These are phyloP conservation scores for Haematococcus lacustris DNA, from an alignment of 139 green algal genomes.

Conservation along the genomic window DNA sequence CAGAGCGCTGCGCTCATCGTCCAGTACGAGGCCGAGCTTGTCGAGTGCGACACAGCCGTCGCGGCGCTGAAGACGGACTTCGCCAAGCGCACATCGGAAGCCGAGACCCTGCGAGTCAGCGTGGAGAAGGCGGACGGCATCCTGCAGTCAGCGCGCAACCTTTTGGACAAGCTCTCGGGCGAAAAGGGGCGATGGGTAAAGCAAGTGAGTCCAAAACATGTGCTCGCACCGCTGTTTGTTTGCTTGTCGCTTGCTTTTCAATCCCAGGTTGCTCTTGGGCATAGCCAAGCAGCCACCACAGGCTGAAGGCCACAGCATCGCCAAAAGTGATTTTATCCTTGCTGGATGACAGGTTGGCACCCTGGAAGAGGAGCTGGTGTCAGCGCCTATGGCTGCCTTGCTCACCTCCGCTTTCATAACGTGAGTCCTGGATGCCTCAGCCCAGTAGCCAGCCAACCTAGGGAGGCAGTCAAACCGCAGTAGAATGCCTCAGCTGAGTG, in stretches of 20 bases:
- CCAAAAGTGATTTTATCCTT: not conserved
- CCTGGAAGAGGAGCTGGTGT: conserved; percentile 34
- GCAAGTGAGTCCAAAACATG: conserved; percentile 12
- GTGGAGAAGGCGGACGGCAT: conserved; percentile 63
- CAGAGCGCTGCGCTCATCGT: conserved; percentile 43
- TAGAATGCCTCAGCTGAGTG: no score
- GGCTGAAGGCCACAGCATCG: not conserved
- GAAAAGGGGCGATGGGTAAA: conserved; percentile 49
- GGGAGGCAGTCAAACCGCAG: no score
- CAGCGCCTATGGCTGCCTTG: conserved; percentile 27
- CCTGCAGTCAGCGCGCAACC: conserved; percentile 47
- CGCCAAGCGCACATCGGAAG: conserved; percentile 54
- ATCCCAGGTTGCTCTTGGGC: not conserved
- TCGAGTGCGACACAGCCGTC: conserved; percentile 50
- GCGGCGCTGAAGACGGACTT: conserved; percentile 64
- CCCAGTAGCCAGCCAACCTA: no score
- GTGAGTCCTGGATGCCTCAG: not conserved
- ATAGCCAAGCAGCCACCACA: not conserved
- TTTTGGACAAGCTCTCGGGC: conserved; percentile 65
- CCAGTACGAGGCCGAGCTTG: conserved; percentile 66
- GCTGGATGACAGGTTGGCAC: conserved; percentile 32
- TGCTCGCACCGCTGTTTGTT: not conserved
- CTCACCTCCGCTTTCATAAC: conserved; percentile 18
- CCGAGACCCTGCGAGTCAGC: conserved; percentile 50
- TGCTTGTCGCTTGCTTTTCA: not conserved